These are phyloP conservation scores for Boletus insuetus DNA, from an alignment of 768 basidiomycete species.

Conservation along the genomic window DNA sequence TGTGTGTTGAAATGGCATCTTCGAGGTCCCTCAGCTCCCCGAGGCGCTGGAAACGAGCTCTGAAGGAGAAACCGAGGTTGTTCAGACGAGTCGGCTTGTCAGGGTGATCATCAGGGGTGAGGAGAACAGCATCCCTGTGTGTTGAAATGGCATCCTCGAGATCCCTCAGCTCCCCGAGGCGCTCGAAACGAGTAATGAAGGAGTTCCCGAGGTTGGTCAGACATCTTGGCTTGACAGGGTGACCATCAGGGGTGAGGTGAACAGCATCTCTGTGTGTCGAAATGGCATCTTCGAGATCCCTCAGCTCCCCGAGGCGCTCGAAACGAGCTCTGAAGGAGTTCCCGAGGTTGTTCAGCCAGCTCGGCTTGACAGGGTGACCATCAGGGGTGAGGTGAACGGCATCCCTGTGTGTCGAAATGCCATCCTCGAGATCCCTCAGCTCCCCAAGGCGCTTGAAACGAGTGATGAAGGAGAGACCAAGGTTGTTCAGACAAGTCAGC, in stretches of 20 bases:
- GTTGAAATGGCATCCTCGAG: not conserved
- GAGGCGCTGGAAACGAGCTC: too few relatives aligned
- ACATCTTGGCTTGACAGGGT: not conserved
- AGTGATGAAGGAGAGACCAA: not conserved
- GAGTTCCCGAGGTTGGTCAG: not conserved
- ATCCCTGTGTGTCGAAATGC: not conserved
- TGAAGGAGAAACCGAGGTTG: too few relatives aligned
- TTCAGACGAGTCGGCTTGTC: too few relatives aligned
- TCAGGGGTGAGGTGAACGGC: not conserved
- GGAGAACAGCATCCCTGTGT: too few relatives aligned
- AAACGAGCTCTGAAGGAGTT: not conserved
- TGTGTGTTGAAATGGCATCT: too few relatives aligned
- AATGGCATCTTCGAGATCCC: not conserved
- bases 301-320: not conserved
- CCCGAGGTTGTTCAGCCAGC: not conserved
- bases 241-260: not conserved
- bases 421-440: not conserved
- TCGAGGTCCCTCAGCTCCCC: too few relatives aligned
- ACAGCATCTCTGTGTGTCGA: too few relatives aligned
- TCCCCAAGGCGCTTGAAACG: not conserved
- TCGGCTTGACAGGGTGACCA: not conserved
- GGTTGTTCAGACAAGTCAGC: not conserved
- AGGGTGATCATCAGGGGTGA: too few relatives aligned
- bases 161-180: not conserved
- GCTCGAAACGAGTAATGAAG: not conserved